A percentile compares a stretch with the other conserved stretches of the same genome.
Conservation (phyloP, 306 rosid genomes). For the Quercus berberidifolia region DNA sequence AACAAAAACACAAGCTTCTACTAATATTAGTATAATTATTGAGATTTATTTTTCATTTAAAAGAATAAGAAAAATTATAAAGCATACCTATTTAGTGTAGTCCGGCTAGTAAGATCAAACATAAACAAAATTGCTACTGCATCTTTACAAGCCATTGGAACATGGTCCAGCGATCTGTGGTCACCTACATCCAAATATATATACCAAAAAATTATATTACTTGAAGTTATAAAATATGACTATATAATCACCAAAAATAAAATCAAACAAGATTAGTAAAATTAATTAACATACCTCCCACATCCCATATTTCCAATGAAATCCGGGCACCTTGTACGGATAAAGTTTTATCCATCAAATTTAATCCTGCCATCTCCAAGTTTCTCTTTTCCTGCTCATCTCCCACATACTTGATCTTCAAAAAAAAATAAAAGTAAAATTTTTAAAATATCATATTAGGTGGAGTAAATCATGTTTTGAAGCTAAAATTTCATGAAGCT, state of each 20-base stretch:
- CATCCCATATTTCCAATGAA: slow-evolving; percentile 87
- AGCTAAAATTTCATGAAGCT: not conserved
- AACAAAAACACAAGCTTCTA: not conserved
- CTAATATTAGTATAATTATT: not conserved
- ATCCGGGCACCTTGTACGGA: slow-evolving; percentile 72
- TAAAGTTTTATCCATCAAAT: slow-evolving; percentile 78
- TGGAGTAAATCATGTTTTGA: too few species aligned
- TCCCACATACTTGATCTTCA: slow-evolving; percentile 82
- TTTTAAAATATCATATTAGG: too few species aligned
- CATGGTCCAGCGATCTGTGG: slow-evolving; percentile 53
- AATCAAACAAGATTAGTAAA: slow-evolving; percentile 1
- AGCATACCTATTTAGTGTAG: slow-evolving; percentile 65
- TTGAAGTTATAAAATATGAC: not conserved
- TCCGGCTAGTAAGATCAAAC: slow-evolving; percentile 95
- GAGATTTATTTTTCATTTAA: not conserved
- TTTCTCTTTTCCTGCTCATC: slow-evolving; percentile 69
- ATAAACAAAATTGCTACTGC: slow-evolving; percentile 89
- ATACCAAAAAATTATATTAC: not conserved
- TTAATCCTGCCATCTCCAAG: slow-evolving; percentile 78
- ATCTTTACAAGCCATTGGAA: slow-evolving; percentile 95
- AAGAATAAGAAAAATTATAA: not conserved
- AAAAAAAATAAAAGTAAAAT: not conserved
- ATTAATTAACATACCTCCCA: slow-evolving; percentile 51
- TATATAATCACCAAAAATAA: not conserved
- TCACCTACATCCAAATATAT: slow-evolving; percentile 47